phyloP scores from a whole-genome alignment of 441 rosid genomes.

The Dalechampia spathulata region DNA sequence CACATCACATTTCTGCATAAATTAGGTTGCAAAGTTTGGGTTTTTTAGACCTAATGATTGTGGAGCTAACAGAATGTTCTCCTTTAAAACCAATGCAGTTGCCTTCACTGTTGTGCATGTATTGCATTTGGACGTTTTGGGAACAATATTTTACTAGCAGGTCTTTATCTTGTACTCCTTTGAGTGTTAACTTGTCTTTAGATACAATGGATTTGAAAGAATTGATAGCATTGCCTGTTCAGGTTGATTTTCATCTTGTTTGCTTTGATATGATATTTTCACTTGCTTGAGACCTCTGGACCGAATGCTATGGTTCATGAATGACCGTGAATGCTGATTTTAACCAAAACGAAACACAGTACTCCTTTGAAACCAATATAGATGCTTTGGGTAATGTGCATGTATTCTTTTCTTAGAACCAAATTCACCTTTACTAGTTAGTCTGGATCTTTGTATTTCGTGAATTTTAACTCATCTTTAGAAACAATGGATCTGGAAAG shows the following conservation, averaged over 20 bases:
- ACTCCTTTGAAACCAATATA: too few relatives aligned
- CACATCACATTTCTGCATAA: neutral
- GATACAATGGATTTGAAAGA: too few relatives aligned
- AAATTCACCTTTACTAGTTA: too few relatives aligned
- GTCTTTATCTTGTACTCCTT: too few relatives aligned
- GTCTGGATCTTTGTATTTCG: too few relatives aligned
- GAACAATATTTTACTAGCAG: neutral
- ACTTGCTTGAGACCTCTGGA: neutral
- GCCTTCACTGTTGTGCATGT: neutral
- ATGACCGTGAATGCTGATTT: neutral
- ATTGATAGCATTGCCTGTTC: too few relatives aligned
- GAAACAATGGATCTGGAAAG: too few relatives aligned
- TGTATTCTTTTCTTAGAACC: too few relatives aligned
- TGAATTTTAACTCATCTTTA: too few relatives aligned
- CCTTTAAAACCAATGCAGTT: neutral
- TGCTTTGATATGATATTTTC: neutral
- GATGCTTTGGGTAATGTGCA: too few relatives aligned
- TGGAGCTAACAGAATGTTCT: neutral
- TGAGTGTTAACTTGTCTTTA: too few relatives aligned
- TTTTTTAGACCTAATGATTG: neutral
- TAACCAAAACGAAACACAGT: neutral
- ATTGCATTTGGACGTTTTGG: neutral
- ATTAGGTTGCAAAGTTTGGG: neutral
- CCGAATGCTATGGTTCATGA: neutral
- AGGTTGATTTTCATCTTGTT: too few relatives aligned